A percentile compares a stretch with the other conserved stretches of the same genome.
These are phyloP conservation scores for Fistulinella prunicolor DNA, from an alignment of 768 basidiomycete species.

Conservation along the genomic window DNA sequence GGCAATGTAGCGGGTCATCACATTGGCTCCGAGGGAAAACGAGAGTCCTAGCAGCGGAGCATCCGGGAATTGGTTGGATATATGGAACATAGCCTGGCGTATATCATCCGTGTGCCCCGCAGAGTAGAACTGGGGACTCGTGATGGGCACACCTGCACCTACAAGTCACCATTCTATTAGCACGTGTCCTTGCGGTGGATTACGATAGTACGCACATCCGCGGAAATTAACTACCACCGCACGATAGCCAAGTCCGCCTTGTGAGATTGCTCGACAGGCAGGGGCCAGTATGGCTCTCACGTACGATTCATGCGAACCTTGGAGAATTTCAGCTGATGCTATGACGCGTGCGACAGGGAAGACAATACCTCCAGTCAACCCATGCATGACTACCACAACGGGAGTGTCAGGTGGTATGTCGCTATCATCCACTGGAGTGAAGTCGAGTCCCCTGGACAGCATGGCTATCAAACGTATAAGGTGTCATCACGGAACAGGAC, in stretches of 20 bases:
- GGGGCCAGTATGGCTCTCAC: conserved; percentile 78
- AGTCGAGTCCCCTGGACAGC: conserved; percentile 31
- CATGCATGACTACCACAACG: conserved; percentile 32
- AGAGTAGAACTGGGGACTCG: conserved; percentile 79
- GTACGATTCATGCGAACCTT: conserved; percentile 88
- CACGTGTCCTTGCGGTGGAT: conserved; percentile 6
- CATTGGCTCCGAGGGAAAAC: conserved; percentile 92
- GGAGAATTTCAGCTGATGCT: conserved; percentile 8
- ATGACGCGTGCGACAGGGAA: background rate
- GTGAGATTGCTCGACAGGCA: conserved; percentile 62
- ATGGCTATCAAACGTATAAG: background rate
- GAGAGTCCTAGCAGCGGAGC: conserved; percentile 86
- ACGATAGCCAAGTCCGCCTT: conserved; percentile 89
- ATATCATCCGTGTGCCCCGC: conserved; percentile 90
- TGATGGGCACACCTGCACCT: conserved; percentile 87
- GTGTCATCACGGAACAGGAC: conserved; percentile 4
- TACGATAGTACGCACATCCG: conserved; percentile 61
- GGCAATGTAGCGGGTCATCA: conserved; percentile 84
- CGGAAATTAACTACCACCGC: conserved; percentile 91
- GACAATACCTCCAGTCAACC: conserved; percentile 31
- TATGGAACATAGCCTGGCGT: conserved; percentile 74
- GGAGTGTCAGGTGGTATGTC: conserved; percentile 25
- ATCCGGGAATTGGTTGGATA: conserved; percentile 66
- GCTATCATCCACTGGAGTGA: conserved; percentile 27
- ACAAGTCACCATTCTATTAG: conserved; percentile 16